phyloP scores from a whole-genome alignment of 164 flowering plant species.

The Dillenia suffruticosa region DNA sequence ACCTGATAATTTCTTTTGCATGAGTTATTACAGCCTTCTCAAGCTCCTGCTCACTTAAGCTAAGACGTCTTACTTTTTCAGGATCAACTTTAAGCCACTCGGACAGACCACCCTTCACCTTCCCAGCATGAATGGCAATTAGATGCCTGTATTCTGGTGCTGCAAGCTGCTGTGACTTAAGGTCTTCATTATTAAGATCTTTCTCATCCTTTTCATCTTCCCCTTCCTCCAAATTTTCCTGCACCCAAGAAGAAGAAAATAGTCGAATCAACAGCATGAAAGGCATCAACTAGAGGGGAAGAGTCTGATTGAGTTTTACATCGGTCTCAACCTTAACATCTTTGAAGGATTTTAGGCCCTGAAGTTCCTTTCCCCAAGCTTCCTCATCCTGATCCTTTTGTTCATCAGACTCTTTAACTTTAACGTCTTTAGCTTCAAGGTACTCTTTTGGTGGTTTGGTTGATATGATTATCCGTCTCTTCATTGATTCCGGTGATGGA shows the following conservation, averaged over 20 bases:
- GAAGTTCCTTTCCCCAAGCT: conserved; percentile 55
- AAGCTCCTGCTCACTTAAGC: conserved; percentile 71
- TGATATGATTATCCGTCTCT: conserved; percentile 53
- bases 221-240: conserved; percentile 27
- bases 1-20: conserved; percentile 63
- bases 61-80: conserved; percentile 71
- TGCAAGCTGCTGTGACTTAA: conserved; percentile 18
- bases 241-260: background rate
- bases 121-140: conserved; percentile 78
- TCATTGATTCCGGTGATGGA: conserved; percentile 63
- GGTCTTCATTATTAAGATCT: conserved; percentile 34
- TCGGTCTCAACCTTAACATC: conserved; percentile 28
- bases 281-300: background rate
- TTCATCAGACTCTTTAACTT: conserved; percentile 24
- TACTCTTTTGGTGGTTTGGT: conserved; percentile 82
- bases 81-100: conserved; percentile 56
- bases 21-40: conserved; percentile 47
- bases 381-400: conserved; percentile 39
- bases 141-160: conserved; percentile 55
- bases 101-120: conserved; percentile 56
- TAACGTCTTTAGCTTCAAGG: conserved; percentile 43
- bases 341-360: conserved; percentile 12
- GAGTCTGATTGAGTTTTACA: background rate
- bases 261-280: background rate
- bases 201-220: conserved; percentile 31